Conservation (phyloP, 257 asterid genomes). For the Nicotiana sylvestris region DNA sequence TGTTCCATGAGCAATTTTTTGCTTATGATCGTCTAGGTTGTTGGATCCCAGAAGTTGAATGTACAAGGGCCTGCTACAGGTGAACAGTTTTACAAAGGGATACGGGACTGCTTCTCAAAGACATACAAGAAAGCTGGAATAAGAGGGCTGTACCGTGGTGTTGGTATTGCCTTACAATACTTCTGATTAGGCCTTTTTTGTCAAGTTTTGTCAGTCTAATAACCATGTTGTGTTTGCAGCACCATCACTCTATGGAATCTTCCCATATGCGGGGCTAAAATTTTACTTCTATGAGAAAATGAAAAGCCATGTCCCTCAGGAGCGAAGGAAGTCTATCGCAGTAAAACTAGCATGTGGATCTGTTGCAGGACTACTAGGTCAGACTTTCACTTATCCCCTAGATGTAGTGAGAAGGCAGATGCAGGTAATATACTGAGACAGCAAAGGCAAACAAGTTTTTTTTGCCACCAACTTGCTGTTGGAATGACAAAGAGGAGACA, state of each 20-base stretch:
- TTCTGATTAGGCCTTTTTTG: not conserved
- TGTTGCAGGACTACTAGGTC: constrained; percentile 88
- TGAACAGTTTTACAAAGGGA: constrained; percentile 58
- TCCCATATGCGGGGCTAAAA: constrained; percentile 84
- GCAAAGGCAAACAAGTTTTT: not conserved
- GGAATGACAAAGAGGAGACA: not conserved
- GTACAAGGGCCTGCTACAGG: constrained; percentile 31
- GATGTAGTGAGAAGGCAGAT: constrained; percentile 84
- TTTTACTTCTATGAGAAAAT: constrained; percentile 87
- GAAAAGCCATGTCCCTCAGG: constrained; percentile 69
- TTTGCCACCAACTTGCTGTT: not conserved
- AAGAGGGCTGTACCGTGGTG: constrained; percentile 81
- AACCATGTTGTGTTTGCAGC: constrained; percentile 37
- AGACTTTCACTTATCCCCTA: constrained; percentile 87
- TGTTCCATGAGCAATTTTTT: constrained; percentile 1
- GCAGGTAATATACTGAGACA: constrained; percentile 53
- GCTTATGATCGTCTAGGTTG: constrained; percentile 44
- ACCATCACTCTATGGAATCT: constrained; percentile 78
- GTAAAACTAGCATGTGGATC: constrained; percentile 90
- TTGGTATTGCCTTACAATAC: constrained; percentile 32
- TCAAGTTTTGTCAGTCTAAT: constrained; percentile 10
- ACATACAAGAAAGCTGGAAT: constrained; percentile 66
- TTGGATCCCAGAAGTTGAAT: constrained; percentile 42
- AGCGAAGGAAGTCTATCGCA: constrained; percentile 55
- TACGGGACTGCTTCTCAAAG: constrained; percentile 74